These are phyloP conservation scores for Hypoxylon crocopeplum DNA, from an alignment of 495 filamentous ascomycete genomes.

Conservation along the genomic window DNA sequence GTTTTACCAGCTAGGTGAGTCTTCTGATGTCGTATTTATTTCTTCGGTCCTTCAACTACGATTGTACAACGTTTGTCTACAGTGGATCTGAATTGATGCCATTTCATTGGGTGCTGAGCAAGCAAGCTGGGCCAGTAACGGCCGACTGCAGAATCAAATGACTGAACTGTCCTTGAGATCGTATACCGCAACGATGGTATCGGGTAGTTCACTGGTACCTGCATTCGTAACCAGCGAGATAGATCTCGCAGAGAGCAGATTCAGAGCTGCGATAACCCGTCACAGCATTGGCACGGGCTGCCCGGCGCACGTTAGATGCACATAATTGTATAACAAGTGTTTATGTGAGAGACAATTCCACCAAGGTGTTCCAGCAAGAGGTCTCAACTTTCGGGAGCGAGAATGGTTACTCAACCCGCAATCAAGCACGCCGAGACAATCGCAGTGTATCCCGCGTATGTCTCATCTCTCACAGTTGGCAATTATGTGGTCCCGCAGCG, in stretches of 20 bases:
- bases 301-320: constrained; percentile 4
- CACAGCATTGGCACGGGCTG: not conserved
- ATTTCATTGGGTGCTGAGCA: constrained; percentile 31
- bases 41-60: constrained; percentile 20
- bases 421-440: constrained; percentile 14
- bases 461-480: constrained; percentile 3
- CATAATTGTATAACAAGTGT: not conserved
- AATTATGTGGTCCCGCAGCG: not conserved
- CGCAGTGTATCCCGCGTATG: not conserved
- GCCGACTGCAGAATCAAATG: constrained; percentile 29
- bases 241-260: constrained; percentile 34
- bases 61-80: constrained; percentile 20
- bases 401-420: not conserved
- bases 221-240: constrained; percentile 24
- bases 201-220: constrained; percentile 30
- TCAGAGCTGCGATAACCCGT: constrained; percentile 23
- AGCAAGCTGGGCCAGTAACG: constrained; percentile 18
- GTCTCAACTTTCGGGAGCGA: not conserved
- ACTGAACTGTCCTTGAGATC: constrained; percentile 11
- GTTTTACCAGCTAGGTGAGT: constrained; percentile 10
- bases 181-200: constrained; percentile 3
- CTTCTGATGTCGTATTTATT: constrained; percentile 15
- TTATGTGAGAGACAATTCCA: not conserved
- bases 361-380: not conserved
- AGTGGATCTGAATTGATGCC: constrained; percentile 1